Conservation (phyloP, 441 rosid genomes). For the Raphanus hybrid region DNA sequence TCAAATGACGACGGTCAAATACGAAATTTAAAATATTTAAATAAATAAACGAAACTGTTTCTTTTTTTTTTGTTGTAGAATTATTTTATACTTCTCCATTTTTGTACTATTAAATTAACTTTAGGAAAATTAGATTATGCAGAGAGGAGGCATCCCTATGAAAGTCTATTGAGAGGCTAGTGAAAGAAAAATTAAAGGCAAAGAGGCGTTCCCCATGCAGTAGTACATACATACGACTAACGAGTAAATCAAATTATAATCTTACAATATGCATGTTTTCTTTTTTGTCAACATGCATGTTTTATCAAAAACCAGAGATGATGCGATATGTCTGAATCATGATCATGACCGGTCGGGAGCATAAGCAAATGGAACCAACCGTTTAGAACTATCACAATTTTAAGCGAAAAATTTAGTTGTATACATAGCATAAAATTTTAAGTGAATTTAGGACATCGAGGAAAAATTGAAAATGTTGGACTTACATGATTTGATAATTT, state of each 20-base stretch:
- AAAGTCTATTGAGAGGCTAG: constrained; percentile 13
- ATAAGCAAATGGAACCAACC: too few relatives aligned
- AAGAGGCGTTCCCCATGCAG: constrained; percentile 37
- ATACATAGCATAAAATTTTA: too few relatives aligned
- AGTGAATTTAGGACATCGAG: too few relatives aligned
- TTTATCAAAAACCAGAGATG: neutral
- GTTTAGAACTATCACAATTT: too few relatives aligned
- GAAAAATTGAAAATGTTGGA: too few relatives aligned
- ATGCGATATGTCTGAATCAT: neutral
- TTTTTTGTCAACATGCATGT: neutral
- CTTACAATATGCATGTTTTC: neutral
- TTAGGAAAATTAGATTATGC: neutral
- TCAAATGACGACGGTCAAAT: constrained; percentile 31
- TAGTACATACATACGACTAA: neutral
- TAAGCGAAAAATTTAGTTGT: too few relatives aligned
- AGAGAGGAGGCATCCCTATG: constrained; percentile 8
- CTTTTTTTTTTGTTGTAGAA: neutral
- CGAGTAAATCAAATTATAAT: neutral
- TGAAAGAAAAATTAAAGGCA: neutral
- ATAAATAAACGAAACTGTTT: constrained; percentile 15
- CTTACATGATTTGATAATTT: neutral
- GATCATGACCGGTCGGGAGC: too few relatives aligned
- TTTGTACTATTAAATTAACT: neutral
- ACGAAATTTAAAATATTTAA: neutral
- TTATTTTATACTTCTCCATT: neutral